A percentile compares a stretch with the other conserved stretches of the same genome.
Evolutionary conservation across 768 basidiomycete genomes (phyloP).

Genomic region (Panaeolus cyanescens): DNA sequence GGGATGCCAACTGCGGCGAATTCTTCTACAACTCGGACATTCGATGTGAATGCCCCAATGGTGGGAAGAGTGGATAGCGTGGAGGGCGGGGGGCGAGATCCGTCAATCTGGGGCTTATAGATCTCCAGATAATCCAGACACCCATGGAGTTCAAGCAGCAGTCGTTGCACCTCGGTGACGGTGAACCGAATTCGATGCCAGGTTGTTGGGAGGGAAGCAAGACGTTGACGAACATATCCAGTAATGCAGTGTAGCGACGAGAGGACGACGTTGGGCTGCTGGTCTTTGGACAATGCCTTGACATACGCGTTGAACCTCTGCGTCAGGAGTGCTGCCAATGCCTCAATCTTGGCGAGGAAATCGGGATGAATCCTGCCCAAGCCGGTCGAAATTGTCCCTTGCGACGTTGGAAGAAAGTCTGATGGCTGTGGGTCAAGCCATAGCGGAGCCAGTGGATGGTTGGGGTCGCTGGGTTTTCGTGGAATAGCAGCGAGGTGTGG

Average conservation of each 20-base stretch:
- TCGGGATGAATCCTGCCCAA: background rate
- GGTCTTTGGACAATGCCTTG: background rate
- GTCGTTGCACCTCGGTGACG: constrained; percentile 13
- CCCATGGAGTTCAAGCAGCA: constrained; percentile 10
- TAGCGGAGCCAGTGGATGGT: constrained; percentile 3
- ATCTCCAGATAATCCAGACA: constrained; percentile 12
- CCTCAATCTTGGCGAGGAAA: background rate
- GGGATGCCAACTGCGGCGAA: constrained; percentile 16
- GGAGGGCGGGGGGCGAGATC: background rate
- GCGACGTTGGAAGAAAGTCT: background rate
- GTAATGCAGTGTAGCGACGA: background rate
- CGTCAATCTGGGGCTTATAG: constrained; percentile 12
- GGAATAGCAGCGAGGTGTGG: constrained; percentile 4
- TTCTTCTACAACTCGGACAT: constrained; percentile 8
- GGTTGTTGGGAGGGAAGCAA: background rate
- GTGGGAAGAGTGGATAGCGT: background rate
- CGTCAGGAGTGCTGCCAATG: background rate
- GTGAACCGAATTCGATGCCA: constrained; percentile 1
- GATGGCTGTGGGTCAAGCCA: background rate
- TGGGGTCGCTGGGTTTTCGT: background rate
- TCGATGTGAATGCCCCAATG: constrained; percentile 15
- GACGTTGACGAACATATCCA: background rate
- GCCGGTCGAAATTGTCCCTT: background rate
- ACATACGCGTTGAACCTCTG: background rate
- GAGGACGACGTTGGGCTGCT: background rate